These are phyloP conservation scores for Lactifluus hygrophoroides DNA, from an alignment of 768 basidiomycete genomes.

Conservation along the genomic window DNA sequence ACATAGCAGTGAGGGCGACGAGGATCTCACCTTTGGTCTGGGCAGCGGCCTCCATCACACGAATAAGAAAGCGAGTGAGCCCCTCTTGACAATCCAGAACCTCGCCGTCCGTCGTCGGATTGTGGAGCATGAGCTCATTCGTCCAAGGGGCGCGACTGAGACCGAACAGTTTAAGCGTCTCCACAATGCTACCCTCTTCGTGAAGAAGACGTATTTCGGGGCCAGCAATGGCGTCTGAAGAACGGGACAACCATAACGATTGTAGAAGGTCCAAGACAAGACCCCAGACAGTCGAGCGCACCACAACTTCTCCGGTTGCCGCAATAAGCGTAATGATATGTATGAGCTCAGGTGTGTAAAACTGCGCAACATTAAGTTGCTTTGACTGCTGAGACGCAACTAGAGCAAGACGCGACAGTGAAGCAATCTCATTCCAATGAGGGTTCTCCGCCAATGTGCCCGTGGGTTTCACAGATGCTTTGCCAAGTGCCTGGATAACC, in stretches of 20 bases:
- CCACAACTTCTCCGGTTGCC: slow-evolving; percentile 60
- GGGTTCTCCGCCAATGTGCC: slow-evolving; percentile 58
- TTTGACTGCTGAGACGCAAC: slow-evolving; percentile 61
- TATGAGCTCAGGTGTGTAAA: slow-evolving; percentile 76
- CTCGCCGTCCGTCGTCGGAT: slow-evolving; percentile 44
- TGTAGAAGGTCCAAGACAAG: slow-evolving; percentile 78
- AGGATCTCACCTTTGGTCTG: slow-evolving; percentile 55
- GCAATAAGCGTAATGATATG: slow-evolving; percentile 75
- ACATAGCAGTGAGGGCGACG: background rate
- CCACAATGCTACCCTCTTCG: slow-evolving; percentile 47
- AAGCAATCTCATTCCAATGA: slow-evolving; percentile 77
- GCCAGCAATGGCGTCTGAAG: slow-evolving; percentile 46
- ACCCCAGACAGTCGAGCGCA: slow-evolving; percentile 77
- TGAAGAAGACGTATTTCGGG: slow-evolving; percentile 56
- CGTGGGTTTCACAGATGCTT: slow-evolving; percentile 57
- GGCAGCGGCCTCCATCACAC: slow-evolving; percentile 54
- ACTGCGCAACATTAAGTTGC: slow-evolving; percentile 54
- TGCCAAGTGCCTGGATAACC: slow-evolving; percentile 52
- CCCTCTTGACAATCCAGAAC: slow-evolving; percentile 58
- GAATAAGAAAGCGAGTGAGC: slow-evolving; percentile 53
- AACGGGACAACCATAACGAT: slow-evolving; percentile 51
- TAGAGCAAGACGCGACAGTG: slow-evolving; percentile 66
- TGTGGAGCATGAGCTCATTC: slow-evolving; percentile 58
- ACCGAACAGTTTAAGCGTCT: slow-evolving; percentile 64
- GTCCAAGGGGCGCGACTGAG: slow-evolving; percentile 51